Conservation (phyloP, 208 protist genomes). For the Leishmania martiniquensis region DNA sequence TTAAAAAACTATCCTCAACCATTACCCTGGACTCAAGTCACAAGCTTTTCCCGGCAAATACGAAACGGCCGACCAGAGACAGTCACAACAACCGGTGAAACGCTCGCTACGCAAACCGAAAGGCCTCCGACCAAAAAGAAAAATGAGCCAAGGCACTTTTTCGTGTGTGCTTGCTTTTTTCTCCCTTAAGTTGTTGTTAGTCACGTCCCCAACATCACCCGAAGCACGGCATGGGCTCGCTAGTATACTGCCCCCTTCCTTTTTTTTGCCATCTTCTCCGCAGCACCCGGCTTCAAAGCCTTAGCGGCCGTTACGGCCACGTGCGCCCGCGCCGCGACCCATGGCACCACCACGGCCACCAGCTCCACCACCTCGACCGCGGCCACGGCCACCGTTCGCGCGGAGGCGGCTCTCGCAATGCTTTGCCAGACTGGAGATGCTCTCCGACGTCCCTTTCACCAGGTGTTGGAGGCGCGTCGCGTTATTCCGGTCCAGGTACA, state of each 20-base stretch:
- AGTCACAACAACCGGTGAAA: background rate
- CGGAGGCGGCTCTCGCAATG: constrained; percentile 67
- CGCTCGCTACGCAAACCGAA: background rate
- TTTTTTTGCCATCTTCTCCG: background rate
- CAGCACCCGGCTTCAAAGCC: background rate
- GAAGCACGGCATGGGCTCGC: no score
- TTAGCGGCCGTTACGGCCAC: constrained; percentile 29
- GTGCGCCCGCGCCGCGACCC: constrained; percentile 15
- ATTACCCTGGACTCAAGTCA: background rate
- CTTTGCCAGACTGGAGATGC: constrained; percentile 63
- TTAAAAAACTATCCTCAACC: background rate
- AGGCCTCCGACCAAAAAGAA: constrained; percentile 12
- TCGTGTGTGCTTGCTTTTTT: background rate
- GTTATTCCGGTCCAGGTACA: constrained; percentile 84
- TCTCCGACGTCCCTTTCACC: constrained; percentile 68
- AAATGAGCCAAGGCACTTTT: background rate
- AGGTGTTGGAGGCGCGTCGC: constrained; percentile 83
- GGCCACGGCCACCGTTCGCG: constrained; percentile 45
- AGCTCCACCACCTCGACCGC: constrained; percentile 44
- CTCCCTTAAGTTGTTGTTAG: background rate
- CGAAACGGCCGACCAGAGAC: background rate
- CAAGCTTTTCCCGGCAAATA: background rate
- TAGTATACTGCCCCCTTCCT: background rate
- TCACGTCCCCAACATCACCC: background rate
- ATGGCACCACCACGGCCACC: constrained; percentile 43